phyloP scores from a whole-genome alignment of 2,329 filamentous ascomycete species.

The Emmonsiellopsis sp. region DNA sequence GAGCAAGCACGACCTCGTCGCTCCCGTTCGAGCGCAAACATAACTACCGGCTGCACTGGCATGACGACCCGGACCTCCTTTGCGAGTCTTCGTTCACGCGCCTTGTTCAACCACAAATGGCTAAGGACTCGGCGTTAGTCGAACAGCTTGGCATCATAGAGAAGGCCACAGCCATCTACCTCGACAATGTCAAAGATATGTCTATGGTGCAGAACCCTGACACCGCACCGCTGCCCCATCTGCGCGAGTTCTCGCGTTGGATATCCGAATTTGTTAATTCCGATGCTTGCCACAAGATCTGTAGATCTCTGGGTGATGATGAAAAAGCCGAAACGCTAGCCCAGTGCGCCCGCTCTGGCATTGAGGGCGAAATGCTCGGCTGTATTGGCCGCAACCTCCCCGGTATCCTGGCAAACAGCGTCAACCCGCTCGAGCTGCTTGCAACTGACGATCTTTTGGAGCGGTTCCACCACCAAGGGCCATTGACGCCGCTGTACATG shows the following conservation, averaged over 20 bases:
- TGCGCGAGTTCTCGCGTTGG: not conserved
- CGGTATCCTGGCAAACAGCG: constrained; percentile 6
- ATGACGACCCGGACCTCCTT: not conserved
- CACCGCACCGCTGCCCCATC: not conserved
- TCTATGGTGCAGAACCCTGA: not conserved
- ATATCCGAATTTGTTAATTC: not conserved
- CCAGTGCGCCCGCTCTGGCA: constrained; percentile 2
- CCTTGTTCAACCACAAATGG: not conserved
- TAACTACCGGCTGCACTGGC: not conserved
- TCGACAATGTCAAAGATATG: not conserved
- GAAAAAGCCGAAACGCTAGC: not conserved
- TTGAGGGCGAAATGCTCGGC: constrained; percentile 22
- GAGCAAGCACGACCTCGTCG: not conserved
- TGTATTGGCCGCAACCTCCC: constrained; percentile 14
- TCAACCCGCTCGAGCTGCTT: constrained; percentile 10
- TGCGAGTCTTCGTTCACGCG: not conserved
- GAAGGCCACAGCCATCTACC: not conserved
- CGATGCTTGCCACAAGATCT: not conserved
- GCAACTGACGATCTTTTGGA: constrained; percentile 10
- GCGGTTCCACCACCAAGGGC: constrained; percentile 5
- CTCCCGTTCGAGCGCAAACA: not conserved
- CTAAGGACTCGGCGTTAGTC: not conserved
- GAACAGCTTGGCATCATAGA: not conserved
- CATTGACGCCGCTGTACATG: not conserved
- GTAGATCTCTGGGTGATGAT: not conserved